These are phyloP conservation scores for Pseudogymnoascus sp. DNA, from an alignment of 2,329 filamentous ascomycete genomes.

Conservation along the genomic window DNA sequence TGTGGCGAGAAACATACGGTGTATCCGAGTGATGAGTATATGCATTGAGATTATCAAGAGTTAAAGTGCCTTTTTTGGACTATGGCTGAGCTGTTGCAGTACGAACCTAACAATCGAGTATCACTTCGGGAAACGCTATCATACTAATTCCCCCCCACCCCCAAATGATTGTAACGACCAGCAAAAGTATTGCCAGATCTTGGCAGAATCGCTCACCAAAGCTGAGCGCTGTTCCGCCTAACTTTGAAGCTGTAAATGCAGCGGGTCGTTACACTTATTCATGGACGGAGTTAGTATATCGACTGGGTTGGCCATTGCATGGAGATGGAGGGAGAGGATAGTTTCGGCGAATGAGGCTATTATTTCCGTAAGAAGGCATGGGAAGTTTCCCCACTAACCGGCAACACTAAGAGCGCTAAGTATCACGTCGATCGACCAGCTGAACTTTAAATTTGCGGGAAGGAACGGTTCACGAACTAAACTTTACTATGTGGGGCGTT, in stretches of 20 bases:
- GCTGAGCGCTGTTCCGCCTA: too few species aligned
- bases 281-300: too few species aligned
- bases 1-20: not conserved
- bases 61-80: not conserved
- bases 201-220: too few species aligned
- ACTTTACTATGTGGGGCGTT: not conserved
- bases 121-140: not conserved
- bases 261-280: too few species aligned
- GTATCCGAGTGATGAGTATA: not conserved
- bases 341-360: not conserved
- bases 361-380: not conserved
- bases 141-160: too few species aligned
- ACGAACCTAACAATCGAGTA: not conserved
- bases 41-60: not conserved
- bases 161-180: too few species aligned
- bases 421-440: not conserved
- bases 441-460: not conserved
- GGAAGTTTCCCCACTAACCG: not conserved
- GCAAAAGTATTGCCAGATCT: too few species aligned
- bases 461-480: not conserved
- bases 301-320: not conserved
- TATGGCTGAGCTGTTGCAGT: not conserved
- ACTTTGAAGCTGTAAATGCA: too few species aligned
- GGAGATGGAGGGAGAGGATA: not conserved
- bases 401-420: not conserved